Percentiles rank a stretch among this genome's conserved stretches.
These are phyloP conservation scores for Poa pratensis DNA, from an alignment of 176 grass and related monocot genomes.

Conservation along the genomic window DNA sequence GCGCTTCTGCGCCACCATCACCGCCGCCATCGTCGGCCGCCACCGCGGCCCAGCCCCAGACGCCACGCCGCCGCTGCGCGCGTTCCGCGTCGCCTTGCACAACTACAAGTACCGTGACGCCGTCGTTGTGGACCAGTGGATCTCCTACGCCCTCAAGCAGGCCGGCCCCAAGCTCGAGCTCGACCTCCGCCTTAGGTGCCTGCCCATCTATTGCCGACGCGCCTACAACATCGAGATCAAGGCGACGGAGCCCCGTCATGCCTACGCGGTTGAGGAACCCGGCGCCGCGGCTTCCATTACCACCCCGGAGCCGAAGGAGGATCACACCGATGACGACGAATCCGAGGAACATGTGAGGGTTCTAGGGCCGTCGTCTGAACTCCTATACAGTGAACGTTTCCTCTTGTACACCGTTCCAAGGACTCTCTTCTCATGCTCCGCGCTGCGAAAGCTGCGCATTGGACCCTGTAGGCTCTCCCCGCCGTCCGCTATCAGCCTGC, in stretches of 20 bases:
- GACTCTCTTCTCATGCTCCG: background rate
- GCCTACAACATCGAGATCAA: background rate
- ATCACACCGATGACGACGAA: background rate
- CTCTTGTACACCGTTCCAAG: background rate
- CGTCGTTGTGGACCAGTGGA: background rate
- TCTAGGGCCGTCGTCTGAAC: no score
- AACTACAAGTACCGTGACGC: background rate
- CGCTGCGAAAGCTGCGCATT: background rate
- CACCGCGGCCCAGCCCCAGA: background rate
- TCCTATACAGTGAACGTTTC: background rate
- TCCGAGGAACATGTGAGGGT: background rate
- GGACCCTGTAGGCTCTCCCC: background rate
- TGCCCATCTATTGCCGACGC: background rate
- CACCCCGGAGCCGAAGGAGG: background rate
- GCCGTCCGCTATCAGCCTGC: background rate
- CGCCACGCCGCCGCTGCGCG: background rate
- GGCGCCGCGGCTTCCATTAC: no score
- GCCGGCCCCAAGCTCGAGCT: background rate
- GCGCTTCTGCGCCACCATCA: background rate
- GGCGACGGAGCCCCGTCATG: no score
- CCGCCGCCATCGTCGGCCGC: background rate
- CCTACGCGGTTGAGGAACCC: no score
- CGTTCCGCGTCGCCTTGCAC: slow-evolving; percentile 17
- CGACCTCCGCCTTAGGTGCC: background rate
- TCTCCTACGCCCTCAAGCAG: slow-evolving; percentile 7